Conservation (phyloP, 106 monocot genomes). For the Gastrodia elata region DNA sequence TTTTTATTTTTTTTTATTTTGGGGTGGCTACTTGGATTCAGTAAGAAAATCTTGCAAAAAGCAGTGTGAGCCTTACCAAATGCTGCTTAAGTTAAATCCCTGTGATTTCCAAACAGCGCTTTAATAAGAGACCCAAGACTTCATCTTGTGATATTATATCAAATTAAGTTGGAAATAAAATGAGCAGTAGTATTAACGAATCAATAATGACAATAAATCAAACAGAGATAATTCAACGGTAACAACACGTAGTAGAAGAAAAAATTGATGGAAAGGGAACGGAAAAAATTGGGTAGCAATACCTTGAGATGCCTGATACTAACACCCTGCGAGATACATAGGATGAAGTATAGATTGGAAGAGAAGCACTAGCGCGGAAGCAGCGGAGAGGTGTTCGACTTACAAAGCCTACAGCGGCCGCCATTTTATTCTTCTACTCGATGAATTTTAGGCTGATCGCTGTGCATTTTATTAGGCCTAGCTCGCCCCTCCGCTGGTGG, state of each 20-base stretch:
- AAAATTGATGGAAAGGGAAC: background rate
- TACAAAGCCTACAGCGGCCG: conserved; percentile 3
- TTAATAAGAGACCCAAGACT: background rate
- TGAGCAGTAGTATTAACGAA: background rate
- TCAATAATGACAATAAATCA: background rate
- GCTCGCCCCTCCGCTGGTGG: too few relatives aligned
- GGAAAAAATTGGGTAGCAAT: background rate
- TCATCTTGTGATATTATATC: background rate
- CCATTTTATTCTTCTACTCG: conserved; percentile 3
- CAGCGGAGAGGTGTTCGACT: conserved; percentile 9
- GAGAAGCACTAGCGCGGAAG: background rate
- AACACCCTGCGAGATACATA: conserved; percentile 4
- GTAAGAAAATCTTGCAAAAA: too few relatives aligned
- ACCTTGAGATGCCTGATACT: conserved; percentile 12
- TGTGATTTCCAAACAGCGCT: too few relatives aligned
- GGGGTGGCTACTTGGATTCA: too few relatives aligned
- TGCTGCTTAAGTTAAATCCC: too few relatives aligned
- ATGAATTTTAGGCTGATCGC: too few relatives aligned
- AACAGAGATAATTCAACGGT: background rate
- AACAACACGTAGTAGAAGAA: background rate
- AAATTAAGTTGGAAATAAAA: background rate
- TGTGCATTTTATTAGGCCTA: too few relatives aligned
- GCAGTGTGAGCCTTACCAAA: too few relatives aligned
- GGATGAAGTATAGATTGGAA: background rate
- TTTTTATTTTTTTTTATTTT: too few relatives aligned